Evolutionary conservation across 306 rosid genomes (phyloP).

Genomic region (Mucuna pruriens): DNA sequence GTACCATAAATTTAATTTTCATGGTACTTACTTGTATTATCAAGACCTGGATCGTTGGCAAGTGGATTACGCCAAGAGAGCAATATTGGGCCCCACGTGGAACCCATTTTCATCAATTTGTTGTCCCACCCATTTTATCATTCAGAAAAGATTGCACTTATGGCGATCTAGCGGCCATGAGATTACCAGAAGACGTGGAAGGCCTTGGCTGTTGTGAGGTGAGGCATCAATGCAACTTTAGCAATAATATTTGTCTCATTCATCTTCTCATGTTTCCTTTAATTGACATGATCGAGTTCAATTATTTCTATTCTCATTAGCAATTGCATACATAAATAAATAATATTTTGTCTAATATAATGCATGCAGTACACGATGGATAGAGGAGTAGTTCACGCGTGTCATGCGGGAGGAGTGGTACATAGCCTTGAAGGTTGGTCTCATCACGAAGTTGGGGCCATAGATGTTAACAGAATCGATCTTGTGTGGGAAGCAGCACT

Average conservation of each 20-base stretch:
- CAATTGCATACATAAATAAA: background rate
- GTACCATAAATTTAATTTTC: background rate
- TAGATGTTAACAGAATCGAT: conserved; percentile 86
- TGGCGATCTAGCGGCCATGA: conserved; percentile 98
- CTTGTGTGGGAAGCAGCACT: conserved; percentile 94
- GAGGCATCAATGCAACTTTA: background rate
- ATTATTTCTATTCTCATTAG: background rate
- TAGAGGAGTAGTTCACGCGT: conserved; percentile 96
- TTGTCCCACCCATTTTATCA: conserved; percentile 84
- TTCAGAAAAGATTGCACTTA: conserved; percentile 93
- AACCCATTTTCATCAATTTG: conserved; percentile 95
- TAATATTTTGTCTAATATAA: no score
- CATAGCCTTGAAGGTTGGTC: conserved; percentile 89
- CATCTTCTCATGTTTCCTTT: background rate
- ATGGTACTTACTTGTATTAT: background rate
- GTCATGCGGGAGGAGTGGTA: conserved; percentile 98
- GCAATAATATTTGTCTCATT: background rate
- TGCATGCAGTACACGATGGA: conserved; percentile 85
- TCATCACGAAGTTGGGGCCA: conserved; percentile 94
- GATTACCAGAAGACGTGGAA: conserved; percentile 76
- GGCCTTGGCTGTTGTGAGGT: conserved; percentile 96
- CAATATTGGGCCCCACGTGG: conserved; percentile 96
- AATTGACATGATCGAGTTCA: background rate
- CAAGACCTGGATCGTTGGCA: conserved; percentile 96
- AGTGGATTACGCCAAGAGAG: conserved; percentile 91